Evolutionary conservation across 306 rosid genomes (phyloP).

Genomic region (Astragalus membranaceus): DNA sequence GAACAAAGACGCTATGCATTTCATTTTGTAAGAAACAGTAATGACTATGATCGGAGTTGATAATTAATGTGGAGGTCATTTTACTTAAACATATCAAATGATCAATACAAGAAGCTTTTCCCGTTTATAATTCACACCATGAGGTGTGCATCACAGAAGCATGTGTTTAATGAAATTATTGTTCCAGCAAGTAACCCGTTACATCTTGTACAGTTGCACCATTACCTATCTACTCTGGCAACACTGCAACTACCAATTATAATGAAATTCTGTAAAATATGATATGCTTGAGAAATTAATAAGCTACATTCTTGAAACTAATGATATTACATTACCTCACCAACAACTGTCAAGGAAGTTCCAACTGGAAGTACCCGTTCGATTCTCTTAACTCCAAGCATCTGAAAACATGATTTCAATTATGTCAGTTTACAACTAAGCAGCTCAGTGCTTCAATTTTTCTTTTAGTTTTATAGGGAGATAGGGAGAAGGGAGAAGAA

Average conservation of each 20-base stretch:
- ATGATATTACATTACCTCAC: constrained; percentile 75
- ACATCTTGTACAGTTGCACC: background rate
- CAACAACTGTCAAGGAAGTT: constrained; percentile 91
- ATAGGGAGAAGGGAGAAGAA: background rate
- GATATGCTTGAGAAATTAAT: constrained; percentile 11
- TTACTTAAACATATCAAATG: background rate
- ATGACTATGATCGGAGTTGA: background rate
- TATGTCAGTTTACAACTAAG: constrained; percentile 12
- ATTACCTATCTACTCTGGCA: constrained; percentile 2
- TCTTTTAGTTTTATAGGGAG: too few species aligned
- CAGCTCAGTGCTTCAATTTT: too few species aligned
- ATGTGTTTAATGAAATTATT: background rate
- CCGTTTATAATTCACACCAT: background rate
- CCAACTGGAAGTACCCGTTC: constrained; percentile 94
- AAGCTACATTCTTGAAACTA: constrained; percentile 11
- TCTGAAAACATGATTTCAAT: constrained; percentile 34
- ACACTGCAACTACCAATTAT: background rate
- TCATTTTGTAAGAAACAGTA: constrained; percentile 12
- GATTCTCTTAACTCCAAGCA: constrained; percentile 96
- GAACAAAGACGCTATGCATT: background rate
- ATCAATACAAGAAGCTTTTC: background rate
- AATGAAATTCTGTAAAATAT: background rate
- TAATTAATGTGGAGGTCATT: background rate
- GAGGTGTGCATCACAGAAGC: background rate
- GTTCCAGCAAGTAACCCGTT: background rate